Evolutionary conservation across 495 filamentous ascomycete species (phyloP).

Genomic region (Penicillium daleae): DNA sequence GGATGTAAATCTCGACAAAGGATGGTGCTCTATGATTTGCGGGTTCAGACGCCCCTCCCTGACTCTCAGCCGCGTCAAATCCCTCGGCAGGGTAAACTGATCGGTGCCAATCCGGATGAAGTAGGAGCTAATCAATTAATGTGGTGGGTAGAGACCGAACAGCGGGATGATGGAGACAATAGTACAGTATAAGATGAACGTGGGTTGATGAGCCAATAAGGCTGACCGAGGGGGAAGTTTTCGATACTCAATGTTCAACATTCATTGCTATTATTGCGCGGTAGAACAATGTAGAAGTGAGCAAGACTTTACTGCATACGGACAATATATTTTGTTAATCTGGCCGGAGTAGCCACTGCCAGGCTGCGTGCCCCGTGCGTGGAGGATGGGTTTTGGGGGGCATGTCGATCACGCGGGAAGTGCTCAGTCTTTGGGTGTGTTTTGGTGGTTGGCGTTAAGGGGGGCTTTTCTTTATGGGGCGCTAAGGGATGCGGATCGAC

Average conservation of each 20-base stretch:
- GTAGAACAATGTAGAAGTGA: neutral
- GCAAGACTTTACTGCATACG: neutral
- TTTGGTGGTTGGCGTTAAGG: neutral
- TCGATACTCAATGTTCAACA: neutral
- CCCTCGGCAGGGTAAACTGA: constrained; percentile 7
- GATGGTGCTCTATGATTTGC: constrained; percentile 19
- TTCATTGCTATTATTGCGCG: neutral
- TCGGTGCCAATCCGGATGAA: constrained; percentile 17
- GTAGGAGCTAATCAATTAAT: constrained; percentile 15
- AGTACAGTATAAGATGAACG: neutral
- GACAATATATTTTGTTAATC: neutral
- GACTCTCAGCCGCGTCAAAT: constrained; percentile 12
- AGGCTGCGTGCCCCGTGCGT: neutral
- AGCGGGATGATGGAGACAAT: neutral
- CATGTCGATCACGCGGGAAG: constrained; percentile 48
- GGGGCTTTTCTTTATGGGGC: neutral
- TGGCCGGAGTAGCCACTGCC: neutral
- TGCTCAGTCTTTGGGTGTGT: constrained; percentile 11
- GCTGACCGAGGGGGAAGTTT: neutral
- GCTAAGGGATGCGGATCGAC: constrained; percentile 32
- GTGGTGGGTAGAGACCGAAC: neutral
- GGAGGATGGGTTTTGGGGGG: constrained; percentile 15
- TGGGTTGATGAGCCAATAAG: constrained; percentile 1
- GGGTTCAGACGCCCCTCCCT: constrained; percentile 9
- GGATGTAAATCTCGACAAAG: neutral